These are phyloP conservation scores for Arthrobotrys megalospora DNA, from an alignment of 2,329 filamentous ascomycete genomes.

Conservation along the genomic window DNA sequence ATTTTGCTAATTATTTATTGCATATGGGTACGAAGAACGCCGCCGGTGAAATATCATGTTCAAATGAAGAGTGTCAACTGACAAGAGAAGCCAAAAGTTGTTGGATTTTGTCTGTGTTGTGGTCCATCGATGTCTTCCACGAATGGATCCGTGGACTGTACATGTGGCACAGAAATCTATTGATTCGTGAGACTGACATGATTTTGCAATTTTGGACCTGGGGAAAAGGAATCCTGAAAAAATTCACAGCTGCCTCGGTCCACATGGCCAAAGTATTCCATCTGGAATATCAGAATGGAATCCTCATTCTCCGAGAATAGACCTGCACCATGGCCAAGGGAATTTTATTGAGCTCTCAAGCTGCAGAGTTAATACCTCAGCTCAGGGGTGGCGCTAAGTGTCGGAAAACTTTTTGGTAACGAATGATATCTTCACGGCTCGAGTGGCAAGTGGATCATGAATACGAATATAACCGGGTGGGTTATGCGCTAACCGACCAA, in stretches of 20 bases:
- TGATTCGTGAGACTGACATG: slow-evolving; percentile 17
- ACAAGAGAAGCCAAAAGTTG: background rate
- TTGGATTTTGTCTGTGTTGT: slow-evolving; percentile 26
- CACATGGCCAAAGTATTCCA: slow-evolving; percentile 15
- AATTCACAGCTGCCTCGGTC: background rate
- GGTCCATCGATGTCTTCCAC: background rate
- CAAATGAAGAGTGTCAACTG: too few species aligned
- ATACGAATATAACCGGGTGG: slow-evolving; percentile 41
- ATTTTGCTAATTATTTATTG: too few species aligned
- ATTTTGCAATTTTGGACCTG: background rate
- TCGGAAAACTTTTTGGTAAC: slow-evolving; percentile 61
- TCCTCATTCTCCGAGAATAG: slow-evolving; percentile 22
- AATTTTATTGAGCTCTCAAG: slow-evolving; percentile 35
- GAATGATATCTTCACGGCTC: slow-evolving; percentile 38
- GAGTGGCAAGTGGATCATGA: slow-evolving; percentile 27
- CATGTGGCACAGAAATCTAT: slow-evolving; percentile 3
- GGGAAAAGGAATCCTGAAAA: slow-evolving; percentile 16
- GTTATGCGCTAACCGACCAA: slow-evolving; percentile 40
- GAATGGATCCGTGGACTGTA: background rate
- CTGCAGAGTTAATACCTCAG: slow-evolving; percentile 32
- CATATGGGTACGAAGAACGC: too few species aligned
- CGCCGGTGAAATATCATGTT: too few species aligned
- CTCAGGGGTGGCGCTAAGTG: slow-evolving; percentile 49
- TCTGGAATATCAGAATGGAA: slow-evolving; percentile 14
- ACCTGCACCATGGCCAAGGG: slow-evolving; percentile 19